These are phyloP conservation scores for Hypocreales sp. DNA, from an alignment of 2,329 filamentous ascomycete species.

Conservation along the genomic window DNA sequence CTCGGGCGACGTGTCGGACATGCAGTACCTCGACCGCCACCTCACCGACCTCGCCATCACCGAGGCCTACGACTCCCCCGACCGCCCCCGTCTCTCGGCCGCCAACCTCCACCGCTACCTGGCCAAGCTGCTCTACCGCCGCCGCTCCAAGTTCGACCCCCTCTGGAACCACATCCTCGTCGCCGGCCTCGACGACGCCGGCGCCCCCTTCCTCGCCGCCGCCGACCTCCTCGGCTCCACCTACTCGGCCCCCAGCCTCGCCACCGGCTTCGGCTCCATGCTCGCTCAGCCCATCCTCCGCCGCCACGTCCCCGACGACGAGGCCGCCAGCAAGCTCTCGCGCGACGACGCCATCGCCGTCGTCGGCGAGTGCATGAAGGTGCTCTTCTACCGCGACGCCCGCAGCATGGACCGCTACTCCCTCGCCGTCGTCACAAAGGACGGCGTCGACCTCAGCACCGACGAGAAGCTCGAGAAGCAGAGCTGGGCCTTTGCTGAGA, in stretches of 20 bases:
- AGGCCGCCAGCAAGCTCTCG: constrained; percentile 51
- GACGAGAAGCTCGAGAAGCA: constrained; percentile 82
- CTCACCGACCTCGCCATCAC: constrained; percentile 74
- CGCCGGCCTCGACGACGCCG: constrained; percentile 67
- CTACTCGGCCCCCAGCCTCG: constrained; percentile 73
- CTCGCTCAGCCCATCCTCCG: constrained; percentile 87
- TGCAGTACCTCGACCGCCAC: constrained; percentile 95
- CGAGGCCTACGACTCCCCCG: constrained; percentile 58
- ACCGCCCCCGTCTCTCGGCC: constrained; percentile 50
- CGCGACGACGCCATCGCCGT: constrained; percentile 67
- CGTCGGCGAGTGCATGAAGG: constrained; percentile 93
- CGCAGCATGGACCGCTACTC: constrained; percentile 85
- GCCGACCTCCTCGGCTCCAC: constrained; percentile 89
- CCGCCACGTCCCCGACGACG: constrained; percentile 70
- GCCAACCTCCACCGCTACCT: constrained; percentile 96
- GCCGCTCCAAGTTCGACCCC: constrained; percentile 89
- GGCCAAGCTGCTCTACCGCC: constrained; percentile 87
- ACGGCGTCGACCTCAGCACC: constrained; percentile 73
- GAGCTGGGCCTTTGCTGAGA: constrained; percentile 96
- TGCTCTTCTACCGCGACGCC: constrained; percentile 92
- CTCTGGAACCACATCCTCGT: constrained; percentile 95
- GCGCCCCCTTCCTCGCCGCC: constrained; percentile 76
- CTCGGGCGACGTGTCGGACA: constrained; percentile 93
- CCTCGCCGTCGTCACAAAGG: constrained; percentile 77
- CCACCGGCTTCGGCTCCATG: constrained; percentile 87